These are phyloP conservation scores for Triticum aestivum DNA, from an alignment of 176 grass and related monocot genomes.

Conservation along the genomic window IWGSC_CS_RefSeq_v2.1 NC_057804.1:64405167-64405666, in stretches of 20 bases:
- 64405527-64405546: background rate
- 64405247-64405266: conserved; percentile 13
- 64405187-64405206: conserved; percentile 20
- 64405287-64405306: background rate
- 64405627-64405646: background rate
- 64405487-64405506: too few relatives aligned
- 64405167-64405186: background rate
- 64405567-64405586: background rate
- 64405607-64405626: background rate
- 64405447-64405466: background rate
- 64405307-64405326: background rate
- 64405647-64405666: background rate
- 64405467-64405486: background rate
- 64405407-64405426: background rate
- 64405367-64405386: background rate
- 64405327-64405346: conserved; percentile 13
- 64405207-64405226: conserved; percentile 12
- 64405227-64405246: background rate
- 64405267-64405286: background rate
- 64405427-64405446: background rate
- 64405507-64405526: background rate
- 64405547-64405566: background rate
- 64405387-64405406: background rate
- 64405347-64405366: background rate
- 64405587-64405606: background rate